phyloP scores from a whole-genome alignment of 768 basidiomycete species.

The Panaeolus cyanescens region DNA sequence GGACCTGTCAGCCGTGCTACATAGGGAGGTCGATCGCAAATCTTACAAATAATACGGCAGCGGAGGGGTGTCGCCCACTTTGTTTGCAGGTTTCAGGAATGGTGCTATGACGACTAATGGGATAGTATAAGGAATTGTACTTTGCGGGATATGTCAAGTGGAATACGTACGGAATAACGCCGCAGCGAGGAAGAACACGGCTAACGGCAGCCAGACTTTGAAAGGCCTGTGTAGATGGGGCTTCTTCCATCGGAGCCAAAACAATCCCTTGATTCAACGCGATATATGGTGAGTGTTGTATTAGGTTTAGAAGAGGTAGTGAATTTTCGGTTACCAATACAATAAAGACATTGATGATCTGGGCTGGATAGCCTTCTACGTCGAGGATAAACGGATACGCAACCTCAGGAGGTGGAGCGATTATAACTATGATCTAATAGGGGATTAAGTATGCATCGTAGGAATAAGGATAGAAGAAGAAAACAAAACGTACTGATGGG shows the following conservation, averaged over 20 bases:
- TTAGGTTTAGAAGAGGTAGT: no score
- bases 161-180: slow-evolving; percentile 47
- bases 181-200: slow-evolving; percentile 54
- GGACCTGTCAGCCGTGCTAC: background rate
- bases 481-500: slow-evolving; percentile 38
- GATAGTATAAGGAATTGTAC: background rate
- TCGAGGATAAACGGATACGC: slow-evolving; percentile 67
- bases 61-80: slow-evolving; percentile 60
- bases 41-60: slow-evolving; percentile 60
- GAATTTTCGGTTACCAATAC: slow-evolving; percentile 49
- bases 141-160: background rate
- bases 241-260: slow-evolving; percentile 55
- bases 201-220: slow-evolving; percentile 63
- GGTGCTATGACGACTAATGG: slow-evolving; percentile 52
- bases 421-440: slow-evolving; percentile 47
- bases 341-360: slow-evolving; percentile 60
- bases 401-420: slow-evolving; percentile 52
- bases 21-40: background rate
- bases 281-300: no score
- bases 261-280: slow-evolving; percentile 40
- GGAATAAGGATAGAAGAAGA: background rate
- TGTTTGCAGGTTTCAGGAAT: slow-evolving; percentile 54
- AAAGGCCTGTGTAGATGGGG: slow-evolving; percentile 52
- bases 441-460: background rate
- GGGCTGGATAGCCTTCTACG: slow-evolving; percentile 51